These are phyloP conservation scores for Leucaena leucocephala DNA, from an alignment of 306 rosid species.

Conservation along the genomic window DNA sequence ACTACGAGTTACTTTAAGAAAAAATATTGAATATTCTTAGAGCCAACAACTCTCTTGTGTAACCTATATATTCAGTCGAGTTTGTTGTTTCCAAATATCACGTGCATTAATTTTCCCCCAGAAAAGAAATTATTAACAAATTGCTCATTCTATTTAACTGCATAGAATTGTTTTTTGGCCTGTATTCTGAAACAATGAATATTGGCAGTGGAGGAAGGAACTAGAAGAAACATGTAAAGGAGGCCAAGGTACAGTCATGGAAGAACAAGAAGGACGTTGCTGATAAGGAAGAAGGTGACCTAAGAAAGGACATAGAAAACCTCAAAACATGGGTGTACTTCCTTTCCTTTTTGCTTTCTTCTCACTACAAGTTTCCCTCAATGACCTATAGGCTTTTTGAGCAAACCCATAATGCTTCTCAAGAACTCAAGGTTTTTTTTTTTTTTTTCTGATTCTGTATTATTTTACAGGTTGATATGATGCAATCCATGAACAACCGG, in stretches of 20 bases:
- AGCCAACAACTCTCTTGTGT: no score
- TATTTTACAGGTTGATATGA: constrained; percentile 35
- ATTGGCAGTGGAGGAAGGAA: constrained; percentile 11
- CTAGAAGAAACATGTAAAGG: constrained; percentile 7
- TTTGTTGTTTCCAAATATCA: neutral
- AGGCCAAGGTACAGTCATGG: constrained; percentile 1
- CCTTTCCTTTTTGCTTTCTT: neutral
- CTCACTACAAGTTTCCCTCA: neutral
- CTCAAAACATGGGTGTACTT: constrained; percentile 45
- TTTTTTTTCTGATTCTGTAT: neutral
- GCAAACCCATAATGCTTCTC: neutral
- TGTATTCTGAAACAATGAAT: constrained; percentile 1
- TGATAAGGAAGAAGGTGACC: constrained; percentile 32
- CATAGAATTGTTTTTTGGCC: neutral
- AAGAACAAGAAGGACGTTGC: constrained; percentile 30
- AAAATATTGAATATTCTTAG: neutral
- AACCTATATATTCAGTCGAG: neutral
- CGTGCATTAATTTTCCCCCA: neutral
- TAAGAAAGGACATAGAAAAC: constrained; percentile 36
- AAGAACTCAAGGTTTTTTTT: neutral
- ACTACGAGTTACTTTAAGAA: neutral
- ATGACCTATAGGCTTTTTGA: neutral
- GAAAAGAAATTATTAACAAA: neutral
- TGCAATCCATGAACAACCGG: constrained; percentile 33
- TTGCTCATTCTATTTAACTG: neutral